These are phyloP conservation scores for Colletotrichum sp. DNA, from an alignment of 2,329 filamentous ascomycete genomes.

Conservation along the genomic window DNA sequence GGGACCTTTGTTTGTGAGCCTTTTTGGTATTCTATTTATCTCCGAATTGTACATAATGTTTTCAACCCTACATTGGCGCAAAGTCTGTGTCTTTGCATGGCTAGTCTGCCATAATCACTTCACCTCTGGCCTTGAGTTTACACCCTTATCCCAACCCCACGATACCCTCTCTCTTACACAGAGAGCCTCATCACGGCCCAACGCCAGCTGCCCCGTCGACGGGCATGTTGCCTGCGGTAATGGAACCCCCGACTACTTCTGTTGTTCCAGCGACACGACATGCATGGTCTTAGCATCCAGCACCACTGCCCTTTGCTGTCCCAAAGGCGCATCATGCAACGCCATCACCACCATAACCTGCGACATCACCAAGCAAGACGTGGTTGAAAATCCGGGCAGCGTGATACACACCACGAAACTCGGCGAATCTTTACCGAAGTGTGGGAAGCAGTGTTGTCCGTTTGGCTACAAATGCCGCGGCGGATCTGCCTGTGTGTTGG, in stretches of 20 bases:
- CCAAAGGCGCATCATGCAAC: conserved; percentile 58
- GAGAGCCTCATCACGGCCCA: not conserved
- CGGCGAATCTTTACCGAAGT: conserved; percentile 60
- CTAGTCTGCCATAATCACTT: not conserved
- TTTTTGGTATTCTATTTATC: not conserved
- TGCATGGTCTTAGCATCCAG: conserved; percentile 67
- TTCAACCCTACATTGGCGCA: not conserved
- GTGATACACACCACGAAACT: conserved; percentile 71
- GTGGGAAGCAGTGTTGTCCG: conserved; percentile 71
- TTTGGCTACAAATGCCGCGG: conserved; percentile 70
- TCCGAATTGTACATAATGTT: not conserved
- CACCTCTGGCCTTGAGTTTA: not conserved
- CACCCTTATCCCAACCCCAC: not conserved
- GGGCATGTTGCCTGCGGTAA: conserved; percentile 10
- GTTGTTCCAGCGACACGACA: conserved; percentile 59
- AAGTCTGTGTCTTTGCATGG: not conserved
- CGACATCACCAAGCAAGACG: conserved; percentile 66
- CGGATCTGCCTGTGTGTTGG: conserved; percentile 50
- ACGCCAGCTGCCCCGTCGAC: conserved; percentile 13
- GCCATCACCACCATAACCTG: conserved; percentile 69
- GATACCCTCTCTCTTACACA: not conserved
- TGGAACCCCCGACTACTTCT: conserved; percentile 67
- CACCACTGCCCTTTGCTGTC: conserved; percentile 76
- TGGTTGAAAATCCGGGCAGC: conserved; percentile 58
- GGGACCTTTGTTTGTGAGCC: not conserved